Base-by-base conservation (phyloP, 257 asterid species). In the Eustoma russellianum region DNA sequence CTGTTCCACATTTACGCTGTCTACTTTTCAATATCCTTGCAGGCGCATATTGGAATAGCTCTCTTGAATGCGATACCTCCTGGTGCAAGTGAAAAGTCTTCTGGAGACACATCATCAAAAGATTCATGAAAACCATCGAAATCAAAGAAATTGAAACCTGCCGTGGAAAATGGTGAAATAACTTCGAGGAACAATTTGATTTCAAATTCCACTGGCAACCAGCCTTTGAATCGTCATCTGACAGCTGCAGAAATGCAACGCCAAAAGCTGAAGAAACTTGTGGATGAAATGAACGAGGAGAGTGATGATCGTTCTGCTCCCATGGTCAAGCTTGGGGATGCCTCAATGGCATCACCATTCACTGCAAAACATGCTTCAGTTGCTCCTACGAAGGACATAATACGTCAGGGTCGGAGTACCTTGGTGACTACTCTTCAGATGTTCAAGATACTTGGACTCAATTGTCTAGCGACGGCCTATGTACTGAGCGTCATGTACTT, bases 291-390 rank as follows among this genome's bases (percentile, higher is more conserved):
- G 41, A 91, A 91, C n/a, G 98, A 91, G 55, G 98, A 89, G 0
- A 78, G 92, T 16, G 95, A 77, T 53, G 97, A 94, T 54, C 83
- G 95, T 35, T 70, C 92, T 1, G 93, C 97, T 34, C 98, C 97
- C 6, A 14, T 88, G 33, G 97, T 91, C 9, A 91, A 91, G 69
- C 94, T 91, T 0, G 98, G 98, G 38, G 98, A 87, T 40, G 98
- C 98, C 58, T 91, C 98, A 7, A 88, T 91, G 98, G 97, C 97
- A 2, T 87, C 98, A 1, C 95, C 98, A 40, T 91, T 91, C 56
- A 84, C 98, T 5, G 98, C 98, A 30, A 91, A 91, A 70, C 97
- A 91, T 28, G 98, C 98, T 38, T 91, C 98, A 5, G 94, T 91
- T 33, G 85, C 80, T 58, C 98, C 98, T 16, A 88, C 97, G 43